Evolutionary conservation across 2,329 filamentous ascomycete genomes (phyloP).

Genomic region (Zasmidium citrigriseum): DNA sequence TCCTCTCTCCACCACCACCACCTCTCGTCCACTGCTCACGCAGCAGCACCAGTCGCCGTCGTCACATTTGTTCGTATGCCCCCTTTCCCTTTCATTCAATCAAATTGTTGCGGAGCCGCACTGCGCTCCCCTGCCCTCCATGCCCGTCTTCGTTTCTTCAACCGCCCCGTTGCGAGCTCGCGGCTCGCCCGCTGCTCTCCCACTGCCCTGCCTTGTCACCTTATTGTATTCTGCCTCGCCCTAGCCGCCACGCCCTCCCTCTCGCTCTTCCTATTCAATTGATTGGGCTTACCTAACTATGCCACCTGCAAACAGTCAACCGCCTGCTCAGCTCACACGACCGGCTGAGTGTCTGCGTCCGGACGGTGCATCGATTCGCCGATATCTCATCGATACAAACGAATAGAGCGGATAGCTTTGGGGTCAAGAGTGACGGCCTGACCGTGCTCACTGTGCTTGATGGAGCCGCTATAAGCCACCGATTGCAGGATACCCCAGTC

Average conservation of each 20-base stretch:
- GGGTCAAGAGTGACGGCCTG: neutral
- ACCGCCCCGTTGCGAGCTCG: conserved; percentile 1
- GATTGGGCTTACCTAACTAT: conserved; percentile 28
- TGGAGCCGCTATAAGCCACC: conserved; percentile 18
- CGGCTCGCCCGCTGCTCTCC: conserved; percentile 1
- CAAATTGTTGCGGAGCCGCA: conserved; percentile 12
- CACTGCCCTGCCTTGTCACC: conserved; percentile 8
- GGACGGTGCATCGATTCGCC: neutral
- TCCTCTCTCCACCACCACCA: neutral
- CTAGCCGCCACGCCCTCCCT: conserved; percentile 23
- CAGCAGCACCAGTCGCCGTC: too few relatives aligned
- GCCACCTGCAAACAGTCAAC: conserved; percentile 30
- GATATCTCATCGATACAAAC: neutral
- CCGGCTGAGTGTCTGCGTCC: neutral
- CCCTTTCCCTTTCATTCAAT: conserved; percentile 21
- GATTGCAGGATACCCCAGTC: neutral
- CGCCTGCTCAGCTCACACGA: conserved; percentile 3
- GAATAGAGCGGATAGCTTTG: neutral
- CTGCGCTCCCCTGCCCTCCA: neutral
- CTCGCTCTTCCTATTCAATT: conserved; percentile 22
- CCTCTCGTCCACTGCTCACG: conserved; percentile 3
- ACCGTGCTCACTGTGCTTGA: conserved; percentile 11
- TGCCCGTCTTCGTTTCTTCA: conserved; percentile 13
- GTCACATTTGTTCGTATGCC: conserved; percentile 32
- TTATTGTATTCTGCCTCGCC: conserved; percentile 16